A percentile compares a stretch with the other conserved stretches of the same genome.
Evolutionary conservation across 495 filamentous ascomycete genomes (phyloP).

Genomic region (Lophiotrema nucula): DNA sequence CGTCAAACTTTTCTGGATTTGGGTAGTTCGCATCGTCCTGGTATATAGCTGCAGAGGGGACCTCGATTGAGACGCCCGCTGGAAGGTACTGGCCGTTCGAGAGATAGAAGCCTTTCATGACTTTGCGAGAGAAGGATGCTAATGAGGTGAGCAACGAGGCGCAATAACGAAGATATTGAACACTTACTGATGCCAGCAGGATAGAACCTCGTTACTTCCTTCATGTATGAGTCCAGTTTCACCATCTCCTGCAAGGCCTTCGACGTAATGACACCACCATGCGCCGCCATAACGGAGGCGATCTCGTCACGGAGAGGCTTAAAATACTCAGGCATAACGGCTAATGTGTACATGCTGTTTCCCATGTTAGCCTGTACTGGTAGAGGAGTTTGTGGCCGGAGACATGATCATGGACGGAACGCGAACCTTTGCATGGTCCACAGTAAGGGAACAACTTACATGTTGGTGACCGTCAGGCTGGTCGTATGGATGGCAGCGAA

Average conservation of each 20-base stretch:
- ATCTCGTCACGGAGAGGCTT: conserved; percentile 31
- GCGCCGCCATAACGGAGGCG: conserved; percentile 14
- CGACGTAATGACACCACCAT: conserved; percentile 23
- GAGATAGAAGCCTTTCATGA: conserved; percentile 24
- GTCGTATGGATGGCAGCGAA: conserved; percentile 45
- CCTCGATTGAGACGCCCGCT: conserved; percentile 18
- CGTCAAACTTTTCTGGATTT: conserved; percentile 23
- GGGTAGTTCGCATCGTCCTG: conserved; percentile 23
- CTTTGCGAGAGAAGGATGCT: conserved; percentile 31
- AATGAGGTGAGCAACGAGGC: no score
- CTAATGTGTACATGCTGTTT: conserved; percentile 26
- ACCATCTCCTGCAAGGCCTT: conserved; percentile 25
- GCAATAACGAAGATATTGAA: neutral
- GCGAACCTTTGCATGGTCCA: no score
- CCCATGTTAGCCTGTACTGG: no score
- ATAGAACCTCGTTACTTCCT: conserved; percentile 18
- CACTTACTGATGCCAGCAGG: conserved; percentile 18
- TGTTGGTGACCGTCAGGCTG: conserved; percentile 5
- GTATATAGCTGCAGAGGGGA: conserved; percentile 16
- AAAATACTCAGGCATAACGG: conserved; percentile 17
- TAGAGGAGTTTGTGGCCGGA: no score
- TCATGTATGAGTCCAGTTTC: conserved; percentile 32
- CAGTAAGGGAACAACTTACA: no score
- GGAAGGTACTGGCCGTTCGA: conserved; percentile 32
- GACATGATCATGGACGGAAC: no score